Evolutionary conservation across 345 rosid genomes (phyloP).

Genomic region (Odontarrhena argentea): DNA sequence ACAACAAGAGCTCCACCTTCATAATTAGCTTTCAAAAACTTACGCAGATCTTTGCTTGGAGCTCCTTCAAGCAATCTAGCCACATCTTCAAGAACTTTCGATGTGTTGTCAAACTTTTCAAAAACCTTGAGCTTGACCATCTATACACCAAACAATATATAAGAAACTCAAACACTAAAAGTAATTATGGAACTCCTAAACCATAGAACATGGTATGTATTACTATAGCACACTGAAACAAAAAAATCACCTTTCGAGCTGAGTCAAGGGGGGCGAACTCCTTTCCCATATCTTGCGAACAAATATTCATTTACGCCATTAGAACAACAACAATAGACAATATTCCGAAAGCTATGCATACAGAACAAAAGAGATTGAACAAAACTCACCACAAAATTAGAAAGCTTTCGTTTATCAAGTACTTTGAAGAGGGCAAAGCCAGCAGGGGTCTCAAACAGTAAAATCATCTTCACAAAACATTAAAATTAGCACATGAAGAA

Average conservation of each 20-base stretch:
- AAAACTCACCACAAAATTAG: constrained; percentile 63
- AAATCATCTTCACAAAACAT: constrained; percentile 29
- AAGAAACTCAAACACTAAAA: constrained; percentile 8
- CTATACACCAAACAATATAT: constrained; percentile 34
- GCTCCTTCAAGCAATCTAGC: constrained; percentile 66
- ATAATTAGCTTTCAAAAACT: constrained; percentile 69
- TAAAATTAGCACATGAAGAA: constrained; percentile 3
- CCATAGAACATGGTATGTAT: too few relatives aligned
- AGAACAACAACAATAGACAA: neutral
- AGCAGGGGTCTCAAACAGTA: constrained; percentile 37
- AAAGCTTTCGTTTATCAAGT: constrained; percentile 64
- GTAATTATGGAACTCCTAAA: too few relatives aligned
- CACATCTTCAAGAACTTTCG: constrained; percentile 72
- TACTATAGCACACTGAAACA: neutral
- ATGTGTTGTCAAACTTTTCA: constrained; percentile 73
- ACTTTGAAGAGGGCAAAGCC: constrained; percentile 76
- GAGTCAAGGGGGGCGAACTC: constrained; percentile 59
- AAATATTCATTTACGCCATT: neutral
- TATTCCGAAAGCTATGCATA: too few relatives aligned
- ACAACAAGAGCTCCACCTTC: constrained; percentile 65
- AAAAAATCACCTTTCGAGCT: constrained; percentile 57
- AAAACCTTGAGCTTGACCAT: constrained; percentile 74
- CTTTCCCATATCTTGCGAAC: constrained; percentile 58
- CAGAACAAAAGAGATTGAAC: neutral
- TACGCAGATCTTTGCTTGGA: constrained; percentile 67